Base-by-base conservation (phyloP, 345 rosid species). In the Hibiscus syriacus region DNA sequence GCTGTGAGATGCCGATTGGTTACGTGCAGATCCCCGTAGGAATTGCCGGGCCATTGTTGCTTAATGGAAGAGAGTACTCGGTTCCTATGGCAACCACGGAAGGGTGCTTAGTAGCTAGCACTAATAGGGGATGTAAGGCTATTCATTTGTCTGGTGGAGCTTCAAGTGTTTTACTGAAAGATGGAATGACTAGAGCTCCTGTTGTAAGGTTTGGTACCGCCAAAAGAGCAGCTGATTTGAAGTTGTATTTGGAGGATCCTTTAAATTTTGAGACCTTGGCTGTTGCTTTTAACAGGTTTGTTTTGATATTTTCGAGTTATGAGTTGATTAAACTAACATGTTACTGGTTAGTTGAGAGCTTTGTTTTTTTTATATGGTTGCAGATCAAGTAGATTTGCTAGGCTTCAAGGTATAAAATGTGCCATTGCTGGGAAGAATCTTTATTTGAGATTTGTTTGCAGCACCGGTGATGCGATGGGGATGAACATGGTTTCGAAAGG, bases 401-500 rank as follows among this genome's bases (percentile, higher is more conserved):
- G 80, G 76, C 87, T 87, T 41, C 88, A 85, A 70, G 71, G 66
- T 52, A 72, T 85, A 68, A 75, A 79, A 73, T 83, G 93, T 64
- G 77, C 88, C 2, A 78, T 83, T 54, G 88, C 90, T 1, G 93
- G 93, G 19, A 85, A 82, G 79, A 87, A 85, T 69, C 78, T 84
- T 14, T 87, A 82, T 70, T 25, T 80, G 70, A 82, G 93, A 69
- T 85, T 85, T 69, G 50, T 68, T 8, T 83, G 90, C 80, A 70
- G 81, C 72, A 83, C 93, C 0, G 93, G 90, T 0, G 90, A 85
- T 69, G 93, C 93, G 43, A 87, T 87, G 93, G 90, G 93, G 76
- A 87, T 87, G 93, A 87, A 87, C 83, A 87, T 87, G 93, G 82
- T 85, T 41, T 85, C 93, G 14, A 87, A 87, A 66, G 93, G 88